Base-by-base conservation (phyloP, 768 basidiomycete genomes). In the Boletus rubescentipes region DNA sequence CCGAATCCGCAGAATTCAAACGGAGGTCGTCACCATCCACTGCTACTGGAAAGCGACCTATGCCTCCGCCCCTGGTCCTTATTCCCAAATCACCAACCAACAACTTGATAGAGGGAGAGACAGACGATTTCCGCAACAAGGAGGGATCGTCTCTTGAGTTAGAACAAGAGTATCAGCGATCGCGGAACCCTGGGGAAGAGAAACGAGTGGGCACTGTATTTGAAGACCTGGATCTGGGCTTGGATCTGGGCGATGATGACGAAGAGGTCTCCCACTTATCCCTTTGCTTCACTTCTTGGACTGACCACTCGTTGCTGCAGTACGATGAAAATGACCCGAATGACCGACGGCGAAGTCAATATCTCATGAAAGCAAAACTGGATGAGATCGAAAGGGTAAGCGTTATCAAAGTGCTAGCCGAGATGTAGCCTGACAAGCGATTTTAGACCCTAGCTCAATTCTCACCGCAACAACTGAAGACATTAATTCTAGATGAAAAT, bases 341-440 rank as follows among this genome's bases (percentile, higher is more conserved):
- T 62, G 89, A 90, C 69, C 79, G 81, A 54, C 79, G 89, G 38
- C 81, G 79, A 63, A 91, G 89, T 66, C 90, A 91, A 60, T 79
- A 83, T 59, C 70, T 86, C 39, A 83, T 92, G 84, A 83, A 77
- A 60, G 83, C 85, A 16, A 81, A 87, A 66, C 72, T 93, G 21
- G 91, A 93, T 64, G 86, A 87, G 68, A 87, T 93, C 43, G 90
- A 93, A 65, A 79, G 79, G 77, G 89, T 79, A 30, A 60, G 76
- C 55, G 8, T 62, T 62, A 46, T 48, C 23, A 38, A 59, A 18
- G 37, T 46, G 9, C 21, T 26, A 36, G 37, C 39, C 42, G 54
- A 38, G 9, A 38, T 34, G 20, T 34, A 32, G 44, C 14, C 41
- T 67, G 23, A 66, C 53, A 52, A 55, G 14, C 35, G 15, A 43